Evolutionary conservation across 176 grass and related monocot genomes (phyloP).

Genomic region (maize (Zea mays)): Zm-B73-REFERENCE-NAM-5.0 NC_050101.1:151004001-151004500

Average conservation of each 20-base stretch:
- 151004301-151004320: constrained; percentile 91
- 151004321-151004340: constrained; percentile 74
- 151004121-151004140: background rate
- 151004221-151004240: constrained; percentile 81
- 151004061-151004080: constrained; percentile 7
- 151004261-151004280: constrained; percentile 82
- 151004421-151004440: constrained; percentile 67
- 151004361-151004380: constrained; percentile 40
- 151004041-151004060: background rate
- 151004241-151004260: constrained; percentile 83
- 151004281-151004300: constrained; percentile 69
- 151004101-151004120: background rate
- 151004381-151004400: constrained; percentile 60
- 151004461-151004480: constrained; percentile 10
- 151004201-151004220: constrained; percentile 51
- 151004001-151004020: background rate
- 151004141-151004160: background rate
- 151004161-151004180: background rate
- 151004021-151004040: background rate
- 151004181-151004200: constrained; percentile 24
- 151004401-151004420: constrained; percentile 74
- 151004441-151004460: constrained; percentile 18
- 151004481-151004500: background rate
- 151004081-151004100: background rate
- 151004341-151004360: constrained; percentile 71